Conservation (phyloP, 345 rosid species). For the Triadica sebifera region DNA sequence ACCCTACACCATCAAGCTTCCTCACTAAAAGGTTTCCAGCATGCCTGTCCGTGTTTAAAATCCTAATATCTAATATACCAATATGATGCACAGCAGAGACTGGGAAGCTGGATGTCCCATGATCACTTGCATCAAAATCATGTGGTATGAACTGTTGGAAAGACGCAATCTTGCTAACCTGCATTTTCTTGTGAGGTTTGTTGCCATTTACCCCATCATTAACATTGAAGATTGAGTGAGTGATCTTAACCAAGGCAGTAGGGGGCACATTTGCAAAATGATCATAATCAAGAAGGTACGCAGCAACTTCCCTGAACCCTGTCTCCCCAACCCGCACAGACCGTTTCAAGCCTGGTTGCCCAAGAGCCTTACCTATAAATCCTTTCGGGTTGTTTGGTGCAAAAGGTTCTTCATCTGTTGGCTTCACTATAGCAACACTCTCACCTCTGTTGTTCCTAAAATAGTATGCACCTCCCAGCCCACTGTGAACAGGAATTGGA, state of each 20-base stretch:
- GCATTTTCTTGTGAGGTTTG: slow-evolving; percentile 56
- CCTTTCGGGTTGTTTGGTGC: slow-evolving; percentile 99
- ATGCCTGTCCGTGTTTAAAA: slow-evolving; percentile 94
- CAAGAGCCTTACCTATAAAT: slow-evolving; percentile 95
- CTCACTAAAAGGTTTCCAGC: slow-evolving; percentile 91
- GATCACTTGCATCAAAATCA: slow-evolving; percentile 95
- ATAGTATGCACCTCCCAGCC: slow-evolving; percentile 96
- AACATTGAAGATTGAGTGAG: slow-evolving; percentile 84
- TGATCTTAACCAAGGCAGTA: slow-evolving; percentile 92
- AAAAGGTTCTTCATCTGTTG: slow-evolving; percentile 98
- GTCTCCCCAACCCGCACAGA: slow-evolving; percentile 99
- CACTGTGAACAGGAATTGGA: slow-evolving; percentile 70
- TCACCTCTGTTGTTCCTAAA: slow-evolving; percentile 71
- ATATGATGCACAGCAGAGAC: slow-evolving; percentile 86
- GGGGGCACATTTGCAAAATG: slow-evolving; percentile 92
- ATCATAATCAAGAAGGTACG: slow-evolving; percentile 83
- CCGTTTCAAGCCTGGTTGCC: slow-evolving; percentile 91
- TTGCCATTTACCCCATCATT: slow-evolving; percentile 75
- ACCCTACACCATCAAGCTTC: slow-evolving; percentile 70
- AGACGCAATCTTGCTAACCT: slow-evolving; percentile 94
- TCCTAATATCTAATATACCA: slow-evolving; percentile 86
- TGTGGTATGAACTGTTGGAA: slow-evolving; percentile 88
- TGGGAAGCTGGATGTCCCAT: slow-evolving; percentile 96
- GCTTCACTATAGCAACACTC: slow-evolving; percentile 90
- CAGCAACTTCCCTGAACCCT: slow-evolving; percentile 95